Conservation (phyloP, 192 early-diverging fungal species). For the Cetraspora pellucida region DNA sequence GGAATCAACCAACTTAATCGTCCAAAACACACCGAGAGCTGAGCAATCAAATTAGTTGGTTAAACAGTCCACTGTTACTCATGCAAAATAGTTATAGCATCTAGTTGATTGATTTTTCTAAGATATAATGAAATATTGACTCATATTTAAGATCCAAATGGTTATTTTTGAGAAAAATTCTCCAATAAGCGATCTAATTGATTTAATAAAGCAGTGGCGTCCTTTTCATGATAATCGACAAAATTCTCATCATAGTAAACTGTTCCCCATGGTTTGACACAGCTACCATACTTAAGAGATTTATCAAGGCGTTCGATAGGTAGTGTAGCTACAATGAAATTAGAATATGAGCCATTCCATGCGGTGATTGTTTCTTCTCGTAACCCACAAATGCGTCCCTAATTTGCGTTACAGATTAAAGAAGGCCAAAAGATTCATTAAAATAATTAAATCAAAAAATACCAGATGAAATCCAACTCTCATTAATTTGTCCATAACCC, state of each 20-base stretch:
- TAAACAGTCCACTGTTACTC: too few relatives aligned
- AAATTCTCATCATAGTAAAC: slow-evolving; percentile 1
- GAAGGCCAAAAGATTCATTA: background rate
- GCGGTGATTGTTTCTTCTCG: slow-evolving; percentile 49
- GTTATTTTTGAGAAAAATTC: background rate
- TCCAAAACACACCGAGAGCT: too few relatives aligned
- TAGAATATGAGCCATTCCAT: slow-evolving; percentile 51
- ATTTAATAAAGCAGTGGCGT: background rate
- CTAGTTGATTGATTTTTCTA: too few relatives aligned
- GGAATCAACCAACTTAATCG: too few relatives aligned
- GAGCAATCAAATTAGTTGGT: too few relatives aligned
- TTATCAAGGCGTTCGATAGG: slow-evolving; percentile 35
- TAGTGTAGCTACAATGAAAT: slow-evolving; percentile 47
- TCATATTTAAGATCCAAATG: too few relatives aligned
- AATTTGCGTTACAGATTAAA: background rate
- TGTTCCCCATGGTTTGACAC: slow-evolving; percentile 22
- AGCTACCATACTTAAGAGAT: slow-evolving; percentile 41
- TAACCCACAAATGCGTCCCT: slow-evolving; percentile 47
- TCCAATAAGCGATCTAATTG: slow-evolving; percentile 14
- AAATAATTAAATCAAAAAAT: background rate
- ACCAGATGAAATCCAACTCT: background rate
- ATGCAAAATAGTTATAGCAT: too few relatives aligned
- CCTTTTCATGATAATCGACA: slow-evolving; percentile 28
- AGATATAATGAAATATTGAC: too few relatives aligned
- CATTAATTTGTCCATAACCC: slow-evolving; percentile 1